Evolutionary conservation across 2,329 filamentous ascomycete species (phyloP), one percentile per base, ranked within the genome.

Genomic region (Aureobasidium lini): DNA sequence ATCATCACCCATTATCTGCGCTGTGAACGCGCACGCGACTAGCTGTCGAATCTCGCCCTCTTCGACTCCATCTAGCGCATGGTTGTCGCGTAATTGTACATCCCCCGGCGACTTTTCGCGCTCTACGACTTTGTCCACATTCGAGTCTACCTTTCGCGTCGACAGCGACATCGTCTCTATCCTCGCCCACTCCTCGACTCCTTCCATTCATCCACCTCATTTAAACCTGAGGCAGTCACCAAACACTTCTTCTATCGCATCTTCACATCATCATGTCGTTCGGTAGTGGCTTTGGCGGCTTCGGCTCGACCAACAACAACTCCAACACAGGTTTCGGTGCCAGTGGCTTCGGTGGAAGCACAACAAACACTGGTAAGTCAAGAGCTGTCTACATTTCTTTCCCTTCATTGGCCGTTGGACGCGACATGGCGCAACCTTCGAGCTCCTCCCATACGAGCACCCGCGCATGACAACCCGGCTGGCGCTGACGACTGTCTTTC

Each of bases 271-370:
- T 44, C 39, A 63, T 63, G 62, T 62, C 62, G 28, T 62, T 62
- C 49, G 80, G 78, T 66, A 83, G 81, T 62, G 75, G 76, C 3
- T 85, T 85, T 64, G 76, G 76, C 23, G 76, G 76, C 4, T 80
- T 78, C 52, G 60, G 60, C 15, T 54, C 60, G 10, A 58, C 40
- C 37, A 60, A 52, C 39, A 60, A 54, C 13, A 63, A 60, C 46
- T 58, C 16, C 44, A 61, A 37, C 47, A 50, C 52, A 2, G 69
- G 69, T 57, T 49, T 49, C 16, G 47, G 32, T 23, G 11, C 32
- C 23, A 36, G 31, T 2, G 78, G 39, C 0, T 56, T 56, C 29
- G 52, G 52, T 18, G 31, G 23, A 29, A 42, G 36, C 7, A 34
- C 50, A n/a, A 65, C 71, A 44, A 72, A 73, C 49, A 71, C 76